Conservation (phyloP, 345 rosid species). For the Salix dunnii region DNA sequence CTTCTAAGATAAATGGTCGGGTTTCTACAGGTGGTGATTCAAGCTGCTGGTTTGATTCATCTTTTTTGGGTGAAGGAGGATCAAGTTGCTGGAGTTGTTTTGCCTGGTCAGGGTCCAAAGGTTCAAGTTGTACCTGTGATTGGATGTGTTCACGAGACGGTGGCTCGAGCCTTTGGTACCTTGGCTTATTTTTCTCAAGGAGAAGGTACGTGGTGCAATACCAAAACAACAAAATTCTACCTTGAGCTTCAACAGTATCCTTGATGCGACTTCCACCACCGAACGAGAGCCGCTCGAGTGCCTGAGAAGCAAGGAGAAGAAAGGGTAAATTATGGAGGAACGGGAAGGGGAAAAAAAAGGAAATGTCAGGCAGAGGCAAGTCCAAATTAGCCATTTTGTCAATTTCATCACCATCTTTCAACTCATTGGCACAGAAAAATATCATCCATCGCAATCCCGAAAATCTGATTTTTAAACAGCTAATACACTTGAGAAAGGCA, state of each 20-base stretch:
- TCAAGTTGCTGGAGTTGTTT: conserved; percentile 41
- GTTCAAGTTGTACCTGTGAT: conserved; percentile 39
- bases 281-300: conserved; percentile 74
- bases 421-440: no score
- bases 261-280: conserved; percentile 63
- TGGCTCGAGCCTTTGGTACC: conserved; percentile 72
- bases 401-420: background rate
- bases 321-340: background rate
- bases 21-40: conserved; percentile 43
- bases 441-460: background rate
- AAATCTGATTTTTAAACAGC: background rate
- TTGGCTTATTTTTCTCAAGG: conserved; percentile 78
- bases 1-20: conserved; percentile 82
- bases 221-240: conserved; percentile 77
- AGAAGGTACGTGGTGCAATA: conserved; percentile 81
- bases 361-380: background rate
- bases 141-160: conserved; percentile 29
- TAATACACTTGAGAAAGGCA: background rate
- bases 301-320: conserved; percentile 41
- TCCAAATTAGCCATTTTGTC: background rate
- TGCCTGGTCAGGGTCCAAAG: conserved; percentile 33
- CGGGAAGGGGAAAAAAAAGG: background rate
- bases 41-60: conserved; percentile 13
- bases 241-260: conserved; percentile 72
- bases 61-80: conserved; percentile 16